Evolutionary conservation across 2,329 filamentous ascomycete genomes (phyloP), one percentile per base, ranked within the genome.

Genomic region (Monosporascus sp.): DNA sequence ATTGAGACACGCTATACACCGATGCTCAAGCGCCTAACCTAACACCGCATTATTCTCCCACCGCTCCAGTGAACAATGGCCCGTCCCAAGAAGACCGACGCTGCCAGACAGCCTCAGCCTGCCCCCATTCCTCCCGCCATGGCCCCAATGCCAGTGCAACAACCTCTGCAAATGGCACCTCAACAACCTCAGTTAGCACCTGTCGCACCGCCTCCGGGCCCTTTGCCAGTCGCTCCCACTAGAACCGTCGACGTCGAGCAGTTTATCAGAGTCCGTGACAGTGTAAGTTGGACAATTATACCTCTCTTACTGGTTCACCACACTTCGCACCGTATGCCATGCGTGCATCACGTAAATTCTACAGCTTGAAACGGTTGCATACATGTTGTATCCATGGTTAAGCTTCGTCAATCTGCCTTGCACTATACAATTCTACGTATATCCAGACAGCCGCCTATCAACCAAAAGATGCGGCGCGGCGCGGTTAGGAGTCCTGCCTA

Each of bases 231-330:
- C 54, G 57, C 51, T 46, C 41, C 50, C 51, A 37, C 50, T 20
- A 47, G 64, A 36, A 66, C 65, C 42, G 82, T 88, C 59, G 83
- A 90, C 56, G 79, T 88, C 53, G 86, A 90, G 54, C 86, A 89
- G 70, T 93, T 93, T 69, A 80, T 89, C 55, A 80, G 86, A 66
- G 90, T 91, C 48, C 83, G 90, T 65, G 90, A 95, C 69, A 86
- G 84, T 68, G 90, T 95, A 85, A 81, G 88, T 74, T 53, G 31
- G 31, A 34, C 31, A 14, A 34, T 31, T 14, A 25, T 22, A 24
- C 47, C 15, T 49, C 34, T 49, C 7, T 24, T 24, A n/a, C 34
- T 27, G 27, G 27, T 39, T 38, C 18, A 25, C 11, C 31, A 17
- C 34, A 6, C 17, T 31, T 6, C 38, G 15, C 25, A 49, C 51